Conservation (phyloP, 805 yeast genomes). For the Kuraishia hungarica region DNA sequence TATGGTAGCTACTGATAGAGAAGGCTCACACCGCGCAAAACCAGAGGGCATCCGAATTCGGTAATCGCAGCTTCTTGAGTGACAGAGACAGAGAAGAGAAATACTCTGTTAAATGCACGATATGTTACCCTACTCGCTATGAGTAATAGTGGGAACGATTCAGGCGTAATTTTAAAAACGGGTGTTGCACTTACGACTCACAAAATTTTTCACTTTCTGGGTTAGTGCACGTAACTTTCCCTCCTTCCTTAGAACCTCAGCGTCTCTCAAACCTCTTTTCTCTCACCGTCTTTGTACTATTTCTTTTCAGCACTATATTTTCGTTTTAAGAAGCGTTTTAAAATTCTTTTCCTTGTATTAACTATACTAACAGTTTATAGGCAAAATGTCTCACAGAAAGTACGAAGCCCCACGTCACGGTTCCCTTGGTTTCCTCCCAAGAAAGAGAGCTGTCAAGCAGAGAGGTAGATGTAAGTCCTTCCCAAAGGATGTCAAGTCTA, state of each 20-base stretch:
- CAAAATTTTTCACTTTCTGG: conserved; percentile 1
- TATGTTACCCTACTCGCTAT: neutral
- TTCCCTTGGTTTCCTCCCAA: conserved; percentile 98
- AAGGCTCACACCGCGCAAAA: neutral
- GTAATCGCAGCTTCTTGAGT: neutral
- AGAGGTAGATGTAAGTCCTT: conserved; percentile 98
- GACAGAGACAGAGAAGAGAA: too few relatives aligned
- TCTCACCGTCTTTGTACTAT: neutral
- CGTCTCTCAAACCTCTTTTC: conserved; percentile 1
- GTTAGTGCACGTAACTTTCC: neutral
- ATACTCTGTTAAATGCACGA: neutral
- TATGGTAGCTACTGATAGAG: neutral
- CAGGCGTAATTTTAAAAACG: neutral
- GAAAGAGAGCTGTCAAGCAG: conserved; percentile 98
- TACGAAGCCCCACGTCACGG: conserved; percentile 99
- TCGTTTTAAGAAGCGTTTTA: neutral
- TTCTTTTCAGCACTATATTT: neutral
- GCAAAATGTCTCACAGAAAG: conserved; percentile 97
- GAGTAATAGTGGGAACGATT: neutral
- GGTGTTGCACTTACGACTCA: neutral
- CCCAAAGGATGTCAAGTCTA: conserved; percentile 97
- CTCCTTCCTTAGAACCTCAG: neutral
- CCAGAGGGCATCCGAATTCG: neutral
- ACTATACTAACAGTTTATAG: conserved; percentile 3
- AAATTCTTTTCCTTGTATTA: conserved; percentile 1